Base-by-base conservation (phyloP, 495 filamentous ascomycete genomes). In the Tirmania nivea region DNA sequence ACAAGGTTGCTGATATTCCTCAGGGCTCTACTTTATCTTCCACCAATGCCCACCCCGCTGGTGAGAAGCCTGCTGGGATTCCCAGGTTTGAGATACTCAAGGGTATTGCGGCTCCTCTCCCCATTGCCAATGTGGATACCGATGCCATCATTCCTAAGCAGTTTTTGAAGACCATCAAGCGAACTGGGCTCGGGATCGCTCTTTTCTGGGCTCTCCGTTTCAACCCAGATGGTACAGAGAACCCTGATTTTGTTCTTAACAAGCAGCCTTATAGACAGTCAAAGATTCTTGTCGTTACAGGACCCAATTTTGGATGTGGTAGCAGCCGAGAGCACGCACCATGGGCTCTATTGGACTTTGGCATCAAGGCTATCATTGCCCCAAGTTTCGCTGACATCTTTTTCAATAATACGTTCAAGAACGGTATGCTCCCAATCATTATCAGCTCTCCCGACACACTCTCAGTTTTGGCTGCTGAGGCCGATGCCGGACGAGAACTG, bases 381-480 rank as follows among this genome's bases (percentile, higher is more conserved):
- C 85, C 87, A 10, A 84, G 79, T 14, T 97, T 83, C 62, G 89
- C 86, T 55, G 90, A 97, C 63, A 97, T 97, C 69, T 95, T 95
- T 77, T 93, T 87, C 78, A 97, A 95, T 76, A 97, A 97, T 71
- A 92, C 85, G 16, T 95, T 95, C 77, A 97, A 97, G 75, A 97
- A 97, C 70, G 90, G 89, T 69, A 97, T 97, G 90, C 75, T 97
- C 37, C 88, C 89, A 25, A 75, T 95, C 57, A 68, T 73, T 37
- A 83, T 97, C 66, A 70, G 73, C 35, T 76, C 88, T 66, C 64
- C 78, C 49, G 73, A 60, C 9, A 76, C 72, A 14, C 72, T 96
- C 3, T 72, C 79, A 9, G 71, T 69, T 59, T 79, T 97, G 56
- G 80, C 83, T 42, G 79, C 75, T 21, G 86, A 93, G 68, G 87